These are phyloP conservation scores for Fusarium coicis DNA, from an alignment of 2,329 filamentous ascomycete species.

Conservation along the genomic window DNA sequence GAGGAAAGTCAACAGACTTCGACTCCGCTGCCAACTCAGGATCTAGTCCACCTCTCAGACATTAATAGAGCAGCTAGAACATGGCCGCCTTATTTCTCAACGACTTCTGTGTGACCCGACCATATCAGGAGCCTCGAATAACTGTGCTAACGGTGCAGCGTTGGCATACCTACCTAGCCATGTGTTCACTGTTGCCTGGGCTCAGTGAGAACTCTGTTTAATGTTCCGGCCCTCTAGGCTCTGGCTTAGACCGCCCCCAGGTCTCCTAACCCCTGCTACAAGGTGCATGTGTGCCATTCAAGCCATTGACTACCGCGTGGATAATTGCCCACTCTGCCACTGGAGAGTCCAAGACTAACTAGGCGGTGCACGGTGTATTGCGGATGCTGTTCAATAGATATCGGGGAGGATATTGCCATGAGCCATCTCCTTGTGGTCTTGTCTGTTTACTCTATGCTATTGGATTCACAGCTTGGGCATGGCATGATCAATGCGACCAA, in stretches of 20 bases:
- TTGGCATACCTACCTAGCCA: neutral
- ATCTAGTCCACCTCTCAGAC: neutral
- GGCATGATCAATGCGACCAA: neutral
- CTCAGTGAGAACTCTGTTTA: slow-evolving; percentile 8
- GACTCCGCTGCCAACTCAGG: slow-evolving; percentile 6
- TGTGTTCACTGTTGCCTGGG: slow-evolving; percentile 4
- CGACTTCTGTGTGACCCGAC: neutral
- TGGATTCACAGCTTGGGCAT: neutral
- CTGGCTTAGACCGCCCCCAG: slow-evolving; percentile 3
- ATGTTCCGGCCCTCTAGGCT: slow-evolving; percentile 1
- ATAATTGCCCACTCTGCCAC: neutral
- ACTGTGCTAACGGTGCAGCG: slow-evolving; percentile 10
- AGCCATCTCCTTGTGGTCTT: neutral
- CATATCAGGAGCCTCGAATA: neutral
- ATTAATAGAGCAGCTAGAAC: neutral
- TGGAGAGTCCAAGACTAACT: neutral
- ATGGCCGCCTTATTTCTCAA: neutral
- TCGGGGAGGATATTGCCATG: neutral
- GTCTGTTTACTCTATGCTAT: neutral
- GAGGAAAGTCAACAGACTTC: slow-evolving; percentile 15
- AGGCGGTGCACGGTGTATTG: neutral
- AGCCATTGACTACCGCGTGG: slow-evolving; percentile 1
- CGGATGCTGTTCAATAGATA: neutral
- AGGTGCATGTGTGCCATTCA: neutral
- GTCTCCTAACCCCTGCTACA: slow-evolving; percentile 9